Percentiles rank a stretch among this genome's conserved stretches.
phyloP scores from a whole-genome alignment of 148 eudicot species.

The Chenopodium suecicum region DNA sequence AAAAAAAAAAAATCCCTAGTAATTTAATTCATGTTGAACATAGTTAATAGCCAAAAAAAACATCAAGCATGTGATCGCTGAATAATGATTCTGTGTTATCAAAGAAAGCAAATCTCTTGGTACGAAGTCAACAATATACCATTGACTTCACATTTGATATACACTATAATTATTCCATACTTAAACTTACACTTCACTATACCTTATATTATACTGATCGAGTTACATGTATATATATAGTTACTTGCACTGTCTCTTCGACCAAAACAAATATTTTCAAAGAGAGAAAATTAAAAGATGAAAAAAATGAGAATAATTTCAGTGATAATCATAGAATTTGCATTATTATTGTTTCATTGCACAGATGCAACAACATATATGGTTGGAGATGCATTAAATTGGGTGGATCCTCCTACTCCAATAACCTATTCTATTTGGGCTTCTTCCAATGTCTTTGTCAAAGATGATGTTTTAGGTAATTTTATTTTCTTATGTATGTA shows the following conservation, averaged over 20 bases:
- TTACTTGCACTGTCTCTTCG: neutral
- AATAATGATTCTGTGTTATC: neutral
- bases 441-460: slow-evolving; percentile 8
- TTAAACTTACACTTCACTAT: no score
- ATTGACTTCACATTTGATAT: neutral
- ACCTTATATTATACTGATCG: neutral
- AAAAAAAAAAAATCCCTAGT: no score
- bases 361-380: slow-evolving; percentile 4
- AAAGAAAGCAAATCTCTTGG: neutral
- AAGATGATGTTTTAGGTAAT: slow-evolving; percentile 15
- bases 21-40: neutral
- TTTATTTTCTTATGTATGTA: neutral
- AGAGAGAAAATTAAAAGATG: neutral
- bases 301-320: neutral
- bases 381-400: slow-evolving; percentile 17
- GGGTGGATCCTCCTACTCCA: slow-evolving; percentile 22
- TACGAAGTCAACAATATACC: neutral
- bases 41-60: neutral
- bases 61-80: neutral
- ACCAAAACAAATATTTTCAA: neutral
- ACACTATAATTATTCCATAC: no score
- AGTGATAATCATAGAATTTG: neutral
- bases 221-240: neutral
- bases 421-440: slow-evolving; percentile 22
- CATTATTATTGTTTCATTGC: neutral